phyloP scores from a whole-genome alignment of 2,329 filamentous ascomycete species.

The Aspergillus clavatus region DNA sequence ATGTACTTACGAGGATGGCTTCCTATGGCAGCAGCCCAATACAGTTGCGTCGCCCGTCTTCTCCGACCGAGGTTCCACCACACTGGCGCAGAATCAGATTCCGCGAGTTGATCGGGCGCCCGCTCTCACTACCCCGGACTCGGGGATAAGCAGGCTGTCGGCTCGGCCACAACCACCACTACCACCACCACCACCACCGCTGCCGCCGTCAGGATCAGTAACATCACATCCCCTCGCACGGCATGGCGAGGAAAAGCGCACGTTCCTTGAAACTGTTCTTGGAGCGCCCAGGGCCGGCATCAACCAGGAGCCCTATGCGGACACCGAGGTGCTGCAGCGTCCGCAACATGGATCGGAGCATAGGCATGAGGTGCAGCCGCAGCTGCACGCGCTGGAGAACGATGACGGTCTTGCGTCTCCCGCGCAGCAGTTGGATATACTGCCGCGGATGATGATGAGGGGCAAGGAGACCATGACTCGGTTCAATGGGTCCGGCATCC shows the following conservation, averaged over 20 bases:
- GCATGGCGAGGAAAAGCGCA: constrained; percentile 22
- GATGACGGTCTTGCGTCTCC: constrained; percentile 23
- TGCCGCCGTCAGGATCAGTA: too few species aligned
- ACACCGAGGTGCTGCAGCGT: constrained; percentile 26
- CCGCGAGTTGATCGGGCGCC: constrained; percentile 19
- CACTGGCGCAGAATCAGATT: constrained; percentile 13
- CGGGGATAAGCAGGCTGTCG: constrained; percentile 25
- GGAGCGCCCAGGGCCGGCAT: constrained; percentile 31
- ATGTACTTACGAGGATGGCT: constrained; percentile 40
- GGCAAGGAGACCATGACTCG: constrained; percentile 39
- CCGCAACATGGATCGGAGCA: constrained; percentile 15
- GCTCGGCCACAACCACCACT: constrained; percentile 22
- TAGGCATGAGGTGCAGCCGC: constrained; percentile 10
- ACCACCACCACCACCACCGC: constrained; percentile 2
- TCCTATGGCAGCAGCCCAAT: constrained; percentile 37
- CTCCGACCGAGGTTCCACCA: constrained; percentile 21
- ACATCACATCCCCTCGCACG: constrained; percentile 5
- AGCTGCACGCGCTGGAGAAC: constrained; percentile 11
- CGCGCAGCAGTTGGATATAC: constrained; percentile 30
- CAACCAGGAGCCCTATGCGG: constrained; percentile 29
- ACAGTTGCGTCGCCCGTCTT: constrained; percentile 27
- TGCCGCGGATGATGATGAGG: constrained; percentile 34
- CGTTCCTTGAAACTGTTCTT: constrained; percentile 33
- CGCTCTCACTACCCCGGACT: constrained; percentile 26
- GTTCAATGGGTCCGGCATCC: constrained; percentile 38